Percentiles rank a stretch among this genome's conserved stretches.
These are phyloP conservation scores for Aspergillus sp. DNA, from an alignment of 2,329 filamentous ascomycete species.

Conservation along the genomic window DNA sequence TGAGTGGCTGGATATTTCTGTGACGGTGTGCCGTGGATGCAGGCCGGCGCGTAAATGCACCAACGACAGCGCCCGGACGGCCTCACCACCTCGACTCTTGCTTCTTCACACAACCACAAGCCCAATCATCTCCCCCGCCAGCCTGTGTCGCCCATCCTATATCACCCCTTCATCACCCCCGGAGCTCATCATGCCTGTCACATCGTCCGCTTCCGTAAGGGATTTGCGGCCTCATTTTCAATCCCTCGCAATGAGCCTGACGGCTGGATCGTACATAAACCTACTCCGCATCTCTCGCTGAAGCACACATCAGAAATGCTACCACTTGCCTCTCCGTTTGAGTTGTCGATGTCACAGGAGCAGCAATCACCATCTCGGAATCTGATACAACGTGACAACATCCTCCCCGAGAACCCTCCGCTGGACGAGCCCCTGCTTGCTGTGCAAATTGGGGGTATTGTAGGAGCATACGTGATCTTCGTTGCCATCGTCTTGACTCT, in stretches of 20 bases:
- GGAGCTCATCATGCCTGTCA: conserved; percentile 5
- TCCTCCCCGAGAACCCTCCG: conserved; percentile 30
- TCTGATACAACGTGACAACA: conserved; percentile 13
- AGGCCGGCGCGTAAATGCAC: conserved; percentile 14
- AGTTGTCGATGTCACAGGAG: conserved; percentile 15
- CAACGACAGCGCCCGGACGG: conserved; percentile 4
- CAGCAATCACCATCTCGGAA: conserved; percentile 4
- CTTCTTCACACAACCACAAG: conserved; percentile 11
- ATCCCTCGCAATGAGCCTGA: conserved; percentile 19
- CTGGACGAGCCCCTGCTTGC: conserved; percentile 68
- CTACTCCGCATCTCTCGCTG: conserved; percentile 11
- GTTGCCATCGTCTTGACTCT: conserved; percentile 70
- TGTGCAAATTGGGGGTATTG: conserved; percentile 77
- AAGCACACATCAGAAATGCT: conserved; percentile 13
- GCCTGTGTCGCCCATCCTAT: conserved; percentile 1
- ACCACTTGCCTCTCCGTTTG: conserved; percentile 9
- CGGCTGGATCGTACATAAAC: conserved; percentile 21
- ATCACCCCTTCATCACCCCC: conserved; percentile 6
- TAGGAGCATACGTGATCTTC: conserved; percentile 78
- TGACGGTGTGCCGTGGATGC: conserved; percentile 15
- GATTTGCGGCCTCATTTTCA: conserved; percentile 28
- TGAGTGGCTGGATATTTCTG: conserved; percentile 7
- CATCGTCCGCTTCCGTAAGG: conserved; percentile 14
- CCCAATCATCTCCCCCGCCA: conserved; percentile 9
- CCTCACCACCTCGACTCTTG: not conserved